Conservation (phyloP, 2,329 filamentous ascomycete genomes). For the Fusarium gaditjirri region DNA sequence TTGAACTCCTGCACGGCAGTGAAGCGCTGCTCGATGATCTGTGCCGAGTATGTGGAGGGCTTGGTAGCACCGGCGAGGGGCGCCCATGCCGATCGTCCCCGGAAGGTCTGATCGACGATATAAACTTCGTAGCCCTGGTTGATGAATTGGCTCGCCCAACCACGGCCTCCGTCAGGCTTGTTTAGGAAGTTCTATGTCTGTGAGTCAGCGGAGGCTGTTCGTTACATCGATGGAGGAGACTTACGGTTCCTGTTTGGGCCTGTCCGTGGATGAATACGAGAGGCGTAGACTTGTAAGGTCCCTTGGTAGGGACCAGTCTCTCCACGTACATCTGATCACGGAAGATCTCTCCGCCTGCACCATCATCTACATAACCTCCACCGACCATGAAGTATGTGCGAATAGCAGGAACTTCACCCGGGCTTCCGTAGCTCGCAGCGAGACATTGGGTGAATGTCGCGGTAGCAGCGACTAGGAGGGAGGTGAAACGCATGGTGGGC, state of each 20-base stretch:
- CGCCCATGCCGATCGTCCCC: conserved; percentile 37
- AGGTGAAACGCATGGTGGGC: not conserved
- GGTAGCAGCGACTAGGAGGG: not conserved
- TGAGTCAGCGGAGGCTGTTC: not conserved
- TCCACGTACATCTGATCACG: conserved; percentile 41
- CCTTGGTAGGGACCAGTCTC: conserved; percentile 23
- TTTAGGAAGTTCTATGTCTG: conserved; percentile 37
- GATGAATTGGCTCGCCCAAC: conserved; percentile 38
- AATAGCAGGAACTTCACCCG: conserved; percentile 20
- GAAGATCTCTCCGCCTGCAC: conserved; percentile 33
- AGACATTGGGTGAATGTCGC: not conserved
- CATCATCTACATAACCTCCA: conserved; percentile 33
- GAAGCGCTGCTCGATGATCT: conserved; percentile 36
- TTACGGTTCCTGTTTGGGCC: conserved; percentile 37
- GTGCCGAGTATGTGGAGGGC: conserved; percentile 29
- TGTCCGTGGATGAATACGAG: conserved; percentile 38
- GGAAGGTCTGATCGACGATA: conserved; percentile 37
- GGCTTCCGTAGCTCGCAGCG: not conserved
- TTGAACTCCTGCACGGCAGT: conserved; percentile 28
- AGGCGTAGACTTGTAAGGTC: conserved; percentile 7
- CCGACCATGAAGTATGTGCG: conserved; percentile 34
- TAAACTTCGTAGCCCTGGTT: conserved; percentile 39
- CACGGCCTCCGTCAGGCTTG: conserved; percentile 37
- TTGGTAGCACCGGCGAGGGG: conserved; percentile 25
- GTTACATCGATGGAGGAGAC: not conserved